Evolutionary conservation across 805 yeast genomes (phyloP), one percentile per base, ranked within the genome.

Genomic region (Ogataea neopini): DNA sequence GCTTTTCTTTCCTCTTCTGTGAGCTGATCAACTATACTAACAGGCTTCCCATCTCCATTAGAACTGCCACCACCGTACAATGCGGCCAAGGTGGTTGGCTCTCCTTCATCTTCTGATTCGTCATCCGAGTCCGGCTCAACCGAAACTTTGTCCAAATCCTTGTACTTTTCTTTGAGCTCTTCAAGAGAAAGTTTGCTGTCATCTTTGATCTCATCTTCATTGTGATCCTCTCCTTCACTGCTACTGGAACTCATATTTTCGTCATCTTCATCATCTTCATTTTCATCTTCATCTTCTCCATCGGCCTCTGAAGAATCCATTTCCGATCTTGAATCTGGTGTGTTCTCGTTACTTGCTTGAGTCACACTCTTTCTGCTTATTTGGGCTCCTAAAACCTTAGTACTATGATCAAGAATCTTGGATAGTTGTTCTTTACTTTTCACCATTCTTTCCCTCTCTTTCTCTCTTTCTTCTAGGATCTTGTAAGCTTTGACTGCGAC

Each of bases 371-470:
- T 53, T 44, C 74, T 74, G 25, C 78, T 80, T 47, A 86, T 65
- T 54, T 92, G 96, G 1, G 96, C 95, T 51, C 90, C 97, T 23
- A 92, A 72, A 29, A 92, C 75, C 61, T 88, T 91, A 0, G 97
- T 88, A 19, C 97, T 88, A 60, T 91, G 94, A 60, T 91, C 96
- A 48, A 92, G 71, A 75, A 92, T 91, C 61, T 88, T 85, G 47
- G 88, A 82, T 47, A 92, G 73, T 62, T 91, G 96, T 58, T 88
- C 87, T 61, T 90, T 86, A 32, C 97, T 96, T 59, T 85, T 82
- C 8, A 80, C 78, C 45, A 87, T 80, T 61, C 89, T 85, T 57
- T 85, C 76, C 54, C 87, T 91, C 56, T 88, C 96, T 50, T 78
- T 84, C 55, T 86, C 88, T 51, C 84, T 81, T 40, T 84, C 83